Evolutionary conservation across 306 rosid species (phyloP), one percentile per base, ranked within the genome.

Genomic region (Vachellia collinsii): DNA sequence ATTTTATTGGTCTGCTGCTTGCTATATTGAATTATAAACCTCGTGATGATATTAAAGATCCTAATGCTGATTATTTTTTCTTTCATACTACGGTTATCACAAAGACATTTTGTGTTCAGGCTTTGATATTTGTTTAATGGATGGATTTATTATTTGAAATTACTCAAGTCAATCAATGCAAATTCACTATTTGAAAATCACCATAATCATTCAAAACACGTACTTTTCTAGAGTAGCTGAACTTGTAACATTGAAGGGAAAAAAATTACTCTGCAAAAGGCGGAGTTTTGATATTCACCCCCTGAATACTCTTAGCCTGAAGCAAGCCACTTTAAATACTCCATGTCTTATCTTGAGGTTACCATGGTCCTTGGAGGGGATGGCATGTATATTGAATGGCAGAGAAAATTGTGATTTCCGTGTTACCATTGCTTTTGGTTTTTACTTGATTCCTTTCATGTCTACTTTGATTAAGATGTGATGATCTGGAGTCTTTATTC

Each of bases 61-160:
- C 66, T 43, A 43, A 62, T 78, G 67, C 61, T 74, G 81, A 47
- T 61, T 36, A 25, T 43, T 38, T 82, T 29, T 70, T 69, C 81
- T 81, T 77, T 59, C 70, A 51, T 43, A 36, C 42, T 69, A 36
- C 43, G 17, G 70, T 61, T 68, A 68, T 61, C 71, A 50, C 67
- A 42, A 69, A 77, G 47, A 17, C 34, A 74, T 70, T 47, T 43
- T 38, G 39, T 25, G 41, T 77, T 77, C 77, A 54, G 59, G 77
- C 41, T 46, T 17, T 23, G 44, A n/a, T 63, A 43, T 70, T 79
- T 80, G 51, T 59, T 34, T 42, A 70, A 51, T 19, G 67, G 84
- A 53, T 50, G 17, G n/a, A 22, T 54, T 70, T 77, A 36, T 64
- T 11, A 46, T 11, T 13, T 53, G 37, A 80, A 72, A 44, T 19